phyloP scores from a whole-genome alignment of 495 filamentous ascomycete species.

The Penicillium desertorum region DNA sequence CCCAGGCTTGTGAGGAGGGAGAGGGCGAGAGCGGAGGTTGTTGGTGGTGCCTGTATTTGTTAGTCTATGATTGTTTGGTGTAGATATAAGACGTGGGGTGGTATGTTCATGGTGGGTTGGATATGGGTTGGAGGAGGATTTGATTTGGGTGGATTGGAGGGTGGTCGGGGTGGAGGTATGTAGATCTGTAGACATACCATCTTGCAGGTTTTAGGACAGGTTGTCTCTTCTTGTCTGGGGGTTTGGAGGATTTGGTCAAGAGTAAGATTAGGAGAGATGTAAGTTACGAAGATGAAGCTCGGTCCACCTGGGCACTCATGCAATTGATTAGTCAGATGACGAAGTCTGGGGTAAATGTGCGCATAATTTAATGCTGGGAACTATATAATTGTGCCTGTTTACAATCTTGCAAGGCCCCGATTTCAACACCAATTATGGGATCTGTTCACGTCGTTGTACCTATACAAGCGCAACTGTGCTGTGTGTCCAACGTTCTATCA shows the following conservation, averaged over 20 bases:
- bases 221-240: background rate
- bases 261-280: background rate
- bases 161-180: too few relatives aligned
- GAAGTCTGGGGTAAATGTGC: slow-evolving; percentile 11
- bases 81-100: background rate
- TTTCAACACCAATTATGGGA: background rate
- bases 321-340: slow-evolving; percentile 14
- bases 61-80: slow-evolving; percentile 1
- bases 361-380: slow-evolving; percentile 1
- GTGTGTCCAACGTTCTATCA: background rate
- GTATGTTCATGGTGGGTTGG: slow-evolving; percentile 17
- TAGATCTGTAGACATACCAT: slow-evolving; percentile 3
- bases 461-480: background rate
- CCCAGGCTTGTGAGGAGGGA: slow-evolving; percentile 80
- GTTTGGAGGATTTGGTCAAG: background rate
- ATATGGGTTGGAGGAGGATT: slow-evolving; percentile 2
- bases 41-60: slow-evolving; percentile 18
- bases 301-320: too few relatives aligned
- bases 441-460: background rate
- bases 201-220: background rate
- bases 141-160: background rate
- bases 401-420: background rate
- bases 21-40: slow-evolving; percentile 66
- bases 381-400: background rate
- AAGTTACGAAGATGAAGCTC: background rate